Percentiles rank a stretch among this genome's conserved stretches.
Conservation (phyloP, 169 alveolate species). For the Plasmodium gallinaceum region DNA sequence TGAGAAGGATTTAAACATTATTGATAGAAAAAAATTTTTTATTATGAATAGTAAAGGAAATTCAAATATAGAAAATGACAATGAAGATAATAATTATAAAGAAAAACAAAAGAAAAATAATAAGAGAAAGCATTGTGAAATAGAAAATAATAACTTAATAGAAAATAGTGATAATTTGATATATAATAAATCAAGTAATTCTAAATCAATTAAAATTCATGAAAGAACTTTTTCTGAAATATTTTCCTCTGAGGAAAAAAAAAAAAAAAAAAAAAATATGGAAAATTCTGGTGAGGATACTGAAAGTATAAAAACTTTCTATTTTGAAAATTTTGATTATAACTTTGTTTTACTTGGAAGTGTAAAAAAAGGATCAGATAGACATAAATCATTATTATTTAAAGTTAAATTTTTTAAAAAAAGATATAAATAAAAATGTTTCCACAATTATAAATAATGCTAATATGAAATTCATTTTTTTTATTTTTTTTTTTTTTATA, state of each 20-base stretch:
- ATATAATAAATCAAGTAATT: not conserved
- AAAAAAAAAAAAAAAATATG: slow-evolving; percentile 25
- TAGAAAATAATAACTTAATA: not conserved
- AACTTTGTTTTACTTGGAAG: slow-evolving; percentile 67
- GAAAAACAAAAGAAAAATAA: not conserved
- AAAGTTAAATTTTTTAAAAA: slow-evolving; percentile 1
- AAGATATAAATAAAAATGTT: not conserved
- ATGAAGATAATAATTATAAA: not conserved
- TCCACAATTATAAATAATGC: not conserved
- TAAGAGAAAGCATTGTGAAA: slow-evolving; percentile 27
- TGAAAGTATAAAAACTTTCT: slow-evolving; percentile 66
- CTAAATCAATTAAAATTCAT: not conserved
- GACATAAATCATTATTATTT: slow-evolving; percentile 49
- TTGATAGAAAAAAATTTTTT: not conserved
- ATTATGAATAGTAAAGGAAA: not conserved
- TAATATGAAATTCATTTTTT: not conserved
- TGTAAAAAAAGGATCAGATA: slow-evolving; percentile 50
- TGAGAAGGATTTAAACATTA: not conserved
- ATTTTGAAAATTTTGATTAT: slow-evolving; percentile 40
- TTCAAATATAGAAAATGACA: not conserved
- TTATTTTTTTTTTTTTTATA: not conserved
- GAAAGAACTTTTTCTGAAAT: slow-evolving; percentile 53
- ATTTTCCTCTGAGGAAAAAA: slow-evolving; percentile 32
- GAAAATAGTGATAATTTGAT: not conserved
- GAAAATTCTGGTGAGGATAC: slow-evolving; percentile 1